phyloP scores from a whole-genome alignment of 148 eudicot genomes.

The Amaranthus cruentus region DNA sequence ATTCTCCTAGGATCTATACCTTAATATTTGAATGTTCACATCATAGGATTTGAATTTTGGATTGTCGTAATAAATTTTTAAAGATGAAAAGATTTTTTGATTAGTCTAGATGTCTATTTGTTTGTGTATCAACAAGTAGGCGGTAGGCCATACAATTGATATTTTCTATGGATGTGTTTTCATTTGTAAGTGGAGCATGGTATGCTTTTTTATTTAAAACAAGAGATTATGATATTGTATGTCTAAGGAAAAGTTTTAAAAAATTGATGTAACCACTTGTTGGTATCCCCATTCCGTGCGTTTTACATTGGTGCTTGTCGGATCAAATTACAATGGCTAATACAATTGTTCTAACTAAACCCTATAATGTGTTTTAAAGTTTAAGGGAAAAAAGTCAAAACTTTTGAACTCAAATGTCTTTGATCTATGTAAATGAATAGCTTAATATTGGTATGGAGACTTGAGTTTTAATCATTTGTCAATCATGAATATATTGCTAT shows the following conservation, averaged over 20 bases:
- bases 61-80: neutral
- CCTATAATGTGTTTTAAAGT: no score
- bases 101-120: neutral
- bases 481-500: neutral
- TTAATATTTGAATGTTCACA: neutral
- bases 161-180: neutral
- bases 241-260: neutral
- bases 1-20: neutral
- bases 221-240: neutral
- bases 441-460: neutral
- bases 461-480: neutral
- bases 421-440: neutral
- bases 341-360: no score
- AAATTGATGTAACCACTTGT: neutral
- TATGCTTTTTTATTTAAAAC: neutral
- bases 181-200: neutral
- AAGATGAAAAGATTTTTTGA: neutral
- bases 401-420: no score
- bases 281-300: neutral
- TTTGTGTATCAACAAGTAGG: neutral
- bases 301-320: neutral
- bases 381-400: no score
- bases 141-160: neutral
- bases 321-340: neutral
- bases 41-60: neutral